A percentile compares a stretch with the other conserved stretches of the same genome.
phyloP scores from a whole-genome alignment of 148 eudicot species.

The Suaeda aralocaspica region DNA sequence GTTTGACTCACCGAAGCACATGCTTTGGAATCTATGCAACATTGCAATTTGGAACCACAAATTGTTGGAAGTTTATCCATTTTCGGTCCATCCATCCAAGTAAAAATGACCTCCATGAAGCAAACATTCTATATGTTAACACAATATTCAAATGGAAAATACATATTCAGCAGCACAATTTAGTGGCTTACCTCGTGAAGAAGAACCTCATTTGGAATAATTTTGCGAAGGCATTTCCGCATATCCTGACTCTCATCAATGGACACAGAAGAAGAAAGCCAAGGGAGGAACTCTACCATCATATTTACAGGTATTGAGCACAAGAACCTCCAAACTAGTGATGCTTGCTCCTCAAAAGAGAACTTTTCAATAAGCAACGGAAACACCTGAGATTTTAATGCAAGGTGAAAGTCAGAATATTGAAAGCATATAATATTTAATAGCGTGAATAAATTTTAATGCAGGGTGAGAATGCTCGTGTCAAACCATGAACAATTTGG shows the following conservation, averaged over 20 bases:
- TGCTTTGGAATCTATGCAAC: slow-evolving; percentile 32
- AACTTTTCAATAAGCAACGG: slow-evolving; percentile 92
- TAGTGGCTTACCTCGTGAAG: slow-evolving; percentile 73
- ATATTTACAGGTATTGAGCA: slow-evolving; percentile 97
- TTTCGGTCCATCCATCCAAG: slow-evolving; percentile 88
- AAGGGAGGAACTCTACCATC: slow-evolving; percentile 97
- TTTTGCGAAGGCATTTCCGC: slow-evolving; percentile 73
- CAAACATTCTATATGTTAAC: slow-evolving; percentile 23
- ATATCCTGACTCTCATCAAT: slow-evolving; percentile 79
- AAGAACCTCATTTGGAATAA: slow-evolving; percentile 84
- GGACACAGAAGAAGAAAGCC: slow-evolving; percentile 91
- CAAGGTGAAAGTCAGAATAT: neutral
- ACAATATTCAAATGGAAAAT: neutral
- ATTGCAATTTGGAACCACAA: slow-evolving; percentile 31
- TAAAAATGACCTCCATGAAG: slow-evolving; percentile 63
- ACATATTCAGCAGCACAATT: neutral
- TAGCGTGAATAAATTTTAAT: too few relatives aligned
- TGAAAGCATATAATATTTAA: too few relatives aligned
- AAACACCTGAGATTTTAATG: slow-evolving; percentile 58
- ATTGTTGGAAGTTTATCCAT: slow-evolving; percentile 27
- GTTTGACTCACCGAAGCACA: slow-evolving; percentile 32
- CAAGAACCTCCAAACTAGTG: slow-evolving; percentile 88
- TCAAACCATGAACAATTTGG: neutral
- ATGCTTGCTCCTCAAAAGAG: slow-evolving; percentile 95
- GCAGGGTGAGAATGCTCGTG: neutral